Conservation (phyloP, 306 rosid genomes). For the Hippophae tibetana region DNA sequence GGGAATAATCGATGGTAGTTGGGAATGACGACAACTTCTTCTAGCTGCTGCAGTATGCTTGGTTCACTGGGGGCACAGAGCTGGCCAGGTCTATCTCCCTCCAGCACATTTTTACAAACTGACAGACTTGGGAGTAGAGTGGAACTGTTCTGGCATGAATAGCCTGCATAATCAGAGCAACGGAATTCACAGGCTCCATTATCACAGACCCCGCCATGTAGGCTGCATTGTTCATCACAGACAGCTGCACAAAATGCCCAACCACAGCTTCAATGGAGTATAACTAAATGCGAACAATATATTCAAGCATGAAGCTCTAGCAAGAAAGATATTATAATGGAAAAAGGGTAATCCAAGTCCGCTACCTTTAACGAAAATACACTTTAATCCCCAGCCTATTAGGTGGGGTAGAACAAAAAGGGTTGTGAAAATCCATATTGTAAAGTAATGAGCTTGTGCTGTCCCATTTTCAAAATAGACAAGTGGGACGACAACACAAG, state of each 20-base stretch:
- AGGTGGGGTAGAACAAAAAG: no score
- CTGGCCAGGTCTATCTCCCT: constrained; percentile 68
- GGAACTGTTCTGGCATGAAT: constrained; percentile 94
- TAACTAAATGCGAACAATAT: not conserved
- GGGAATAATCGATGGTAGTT: constrained; percentile 90
- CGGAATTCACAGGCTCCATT: constrained; percentile 96
- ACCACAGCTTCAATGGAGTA: constrained; percentile 1
- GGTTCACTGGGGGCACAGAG: constrained; percentile 97
- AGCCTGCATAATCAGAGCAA: constrained; percentile 94
- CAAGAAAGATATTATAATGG: not conserved
- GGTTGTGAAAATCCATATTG: no score
- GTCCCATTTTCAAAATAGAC: no score
- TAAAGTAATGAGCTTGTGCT: no score
- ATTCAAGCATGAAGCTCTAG: not conserved
- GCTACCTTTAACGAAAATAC: no score
- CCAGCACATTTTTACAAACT: constrained; percentile 66
- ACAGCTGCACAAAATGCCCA: constrained; percentile 51
- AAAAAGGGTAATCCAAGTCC: no score
- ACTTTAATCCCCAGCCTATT: no score
- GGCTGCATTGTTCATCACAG: constrained; percentile 97
- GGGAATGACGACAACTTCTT: constrained; percentile 93
- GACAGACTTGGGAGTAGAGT: constrained; percentile 66
- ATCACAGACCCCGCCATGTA: constrained; percentile 97
- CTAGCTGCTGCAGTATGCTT: constrained; percentile 85
- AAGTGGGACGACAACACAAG: no score